phyloP scores from a whole-genome alignment of 2,329 filamentous ascomycete species.

The Pestalotiopsis sp. region DNA sequence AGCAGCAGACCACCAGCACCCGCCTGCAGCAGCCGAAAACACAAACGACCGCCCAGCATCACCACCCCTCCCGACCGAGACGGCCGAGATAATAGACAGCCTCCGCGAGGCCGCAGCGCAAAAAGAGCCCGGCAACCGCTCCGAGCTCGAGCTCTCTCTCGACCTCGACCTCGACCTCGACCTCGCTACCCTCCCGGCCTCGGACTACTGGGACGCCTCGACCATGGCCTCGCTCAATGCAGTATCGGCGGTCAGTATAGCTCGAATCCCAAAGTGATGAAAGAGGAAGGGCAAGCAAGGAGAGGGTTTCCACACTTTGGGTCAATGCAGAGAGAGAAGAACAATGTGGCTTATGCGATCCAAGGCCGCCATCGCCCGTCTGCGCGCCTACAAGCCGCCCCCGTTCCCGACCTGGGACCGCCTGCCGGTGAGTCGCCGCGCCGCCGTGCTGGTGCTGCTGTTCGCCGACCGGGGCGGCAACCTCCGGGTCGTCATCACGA shows the following conservation, averaged over 20 bases:
- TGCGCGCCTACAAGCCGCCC: constrained; percentile 61
- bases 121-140: neutral
- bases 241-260: constrained; percentile 51
- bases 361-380: constrained; percentile 59
- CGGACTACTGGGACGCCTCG: constrained; percentile 57
- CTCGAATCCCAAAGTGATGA: neutral
- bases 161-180: constrained; percentile 6
- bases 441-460: constrained; percentile 83
- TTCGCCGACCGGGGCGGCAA: constrained; percentile 84
- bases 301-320: neutral
- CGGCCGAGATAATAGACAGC: neutral
- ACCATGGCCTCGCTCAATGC: constrained; percentile 59
- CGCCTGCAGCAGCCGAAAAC: neutral
- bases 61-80: neutral
- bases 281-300: neutral
- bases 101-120: neutral
- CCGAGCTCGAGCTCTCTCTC: constrained; percentile 5
- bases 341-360: constrained; percentile 30
- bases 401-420: constrained; percentile 62
- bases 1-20: neutral
- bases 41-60: neutral
- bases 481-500: constrained; percentile 69
- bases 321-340: neutral
- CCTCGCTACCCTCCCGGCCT: constrained; percentile 27
- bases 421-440: constrained; percentile 66